Percentiles rank a stretch among this genome's conserved stretches.
phyloP scores from a whole-genome alignment of 192 early-diverging fungal genomes.

The Borealophlyctis nickersoniae region DNA sequence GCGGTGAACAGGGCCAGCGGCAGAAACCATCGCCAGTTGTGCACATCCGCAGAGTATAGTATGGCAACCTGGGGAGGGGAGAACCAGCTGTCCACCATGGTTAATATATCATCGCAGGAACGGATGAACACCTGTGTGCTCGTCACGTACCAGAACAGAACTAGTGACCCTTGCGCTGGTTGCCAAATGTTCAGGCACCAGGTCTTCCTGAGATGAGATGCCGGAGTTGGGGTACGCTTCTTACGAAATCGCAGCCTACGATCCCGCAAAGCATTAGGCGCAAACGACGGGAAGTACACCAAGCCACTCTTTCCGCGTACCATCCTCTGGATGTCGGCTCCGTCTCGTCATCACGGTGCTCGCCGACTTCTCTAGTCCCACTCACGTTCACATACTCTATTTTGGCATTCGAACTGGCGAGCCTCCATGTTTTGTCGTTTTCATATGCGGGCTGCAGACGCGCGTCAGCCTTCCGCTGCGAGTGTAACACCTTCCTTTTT shows the following conservation, averaged over 20 bases:
- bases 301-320: not conserved
- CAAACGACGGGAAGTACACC: not conserved
- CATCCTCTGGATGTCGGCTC: not conserved
- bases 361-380: conserved; percentile 5
- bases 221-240: not conserved
- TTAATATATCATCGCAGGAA: not conserved
- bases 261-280: not conserved
- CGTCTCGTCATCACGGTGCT: not conserved
- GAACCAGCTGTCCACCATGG: conserved; percentile 9
- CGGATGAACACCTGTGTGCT: not conserved
- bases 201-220: not conserved
- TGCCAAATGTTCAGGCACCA: conserved; percentile 26
- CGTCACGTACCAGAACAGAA: conserved; percentile 20
- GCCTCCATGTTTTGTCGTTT: conserved; percentile 9
- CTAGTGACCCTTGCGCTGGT: conserved; percentile 4
- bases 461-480: not conserved
- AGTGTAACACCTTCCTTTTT: not conserved
- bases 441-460: conserved; percentile 1
- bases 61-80: conserved; percentile 17
- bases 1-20: conserved; percentile 1
- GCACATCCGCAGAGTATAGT: conserved; percentile 2
- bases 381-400: conserved; percentile 19
- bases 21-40: conserved; percentile 12
- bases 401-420: conserved; percentile 18
- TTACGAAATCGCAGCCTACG: not conserved